phyloP scores from a whole-genome alignment of 139 green algal species.

The Ettlia oleoabundans region DNA sequence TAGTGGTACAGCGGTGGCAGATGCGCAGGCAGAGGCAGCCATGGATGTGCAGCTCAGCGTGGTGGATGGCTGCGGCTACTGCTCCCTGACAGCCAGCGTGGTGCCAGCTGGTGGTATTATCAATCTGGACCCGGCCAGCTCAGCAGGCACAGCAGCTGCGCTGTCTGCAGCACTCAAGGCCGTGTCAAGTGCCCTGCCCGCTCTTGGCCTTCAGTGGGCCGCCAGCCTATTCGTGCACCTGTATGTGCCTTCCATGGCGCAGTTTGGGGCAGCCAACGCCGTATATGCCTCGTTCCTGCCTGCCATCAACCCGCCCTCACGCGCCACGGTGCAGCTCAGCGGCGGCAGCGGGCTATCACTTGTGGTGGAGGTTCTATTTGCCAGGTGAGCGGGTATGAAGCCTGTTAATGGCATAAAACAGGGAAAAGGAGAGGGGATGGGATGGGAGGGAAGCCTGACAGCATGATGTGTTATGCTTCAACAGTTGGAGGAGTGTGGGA shows the following conservation, averaged over 20 bases:
- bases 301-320: conserved; percentile 71
- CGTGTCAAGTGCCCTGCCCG: conserved; percentile 13
- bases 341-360: not conserved
- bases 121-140: not conserved
- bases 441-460: too few relatives aligned
- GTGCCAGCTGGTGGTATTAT: not conserved
- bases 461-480: too few relatives aligned
- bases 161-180: conserved; percentile 15
- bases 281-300: conserved; percentile 84
- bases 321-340: conserved; percentile 75
- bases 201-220: conserved; percentile 32
- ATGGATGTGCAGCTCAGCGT: conserved; percentile 8
- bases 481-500: too few relatives aligned
- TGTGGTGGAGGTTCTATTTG: conserved; percentile 41
- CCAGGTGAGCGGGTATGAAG: not conserved
- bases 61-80: conserved; percentile 4
- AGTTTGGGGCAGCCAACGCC: conserved; percentile 88
- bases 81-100: conserved; percentile 22
- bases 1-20: conserved; percentile 5
- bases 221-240: conserved; percentile 85
- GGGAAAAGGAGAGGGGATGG: too few relatives aligned
- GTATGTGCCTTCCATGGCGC: conserved; percentile 86
- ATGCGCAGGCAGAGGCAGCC: not conserved
- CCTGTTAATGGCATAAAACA: too few relatives aligned
- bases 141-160: conserved; percentile 2